phyloP scores from a whole-genome alignment of 345 rosid genomes.

The Boechera divaricarpa region DNA sequence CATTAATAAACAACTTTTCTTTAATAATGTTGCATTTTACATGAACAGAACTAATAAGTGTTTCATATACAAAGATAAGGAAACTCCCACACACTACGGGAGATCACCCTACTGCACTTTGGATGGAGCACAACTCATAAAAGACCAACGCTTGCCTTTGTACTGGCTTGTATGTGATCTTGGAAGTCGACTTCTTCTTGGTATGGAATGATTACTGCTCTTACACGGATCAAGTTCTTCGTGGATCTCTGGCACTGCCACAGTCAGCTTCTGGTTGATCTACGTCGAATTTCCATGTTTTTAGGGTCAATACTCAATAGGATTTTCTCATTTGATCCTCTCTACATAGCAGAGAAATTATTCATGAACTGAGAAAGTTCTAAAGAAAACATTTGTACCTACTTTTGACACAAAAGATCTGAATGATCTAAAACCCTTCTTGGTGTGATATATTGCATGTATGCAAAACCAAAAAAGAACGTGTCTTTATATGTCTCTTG shows the following conservation, averaged over 20 bases:
- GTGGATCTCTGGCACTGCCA: constrained; percentile 38
- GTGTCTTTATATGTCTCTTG: neutral
- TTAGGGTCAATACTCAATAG: constrained; percentile 43
- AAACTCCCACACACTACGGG: constrained; percentile 15
- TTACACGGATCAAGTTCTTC: constrained; percentile 9
- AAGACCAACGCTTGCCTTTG: constrained; percentile 49
- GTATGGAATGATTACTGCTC: constrained; percentile 16
- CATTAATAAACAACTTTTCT: constrained; percentile 8
- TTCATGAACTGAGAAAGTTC: constrained; percentile 35
- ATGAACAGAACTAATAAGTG: neutral
- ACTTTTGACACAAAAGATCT: neutral
- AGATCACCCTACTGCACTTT: constrained; percentile 19
- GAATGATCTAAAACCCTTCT: neutral
- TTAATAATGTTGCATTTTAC: neutral
- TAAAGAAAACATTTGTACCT: neutral
- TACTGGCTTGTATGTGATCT: constrained; percentile 26
- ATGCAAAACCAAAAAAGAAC: neutral
- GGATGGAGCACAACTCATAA: constrained; percentile 51
- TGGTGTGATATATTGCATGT: constrained; percentile 20
- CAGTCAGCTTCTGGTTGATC: constrained; percentile 45
- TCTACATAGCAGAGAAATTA: constrained; percentile 38
- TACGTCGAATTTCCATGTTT: constrained; percentile 53
- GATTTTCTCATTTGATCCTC: constrained; percentile 39
- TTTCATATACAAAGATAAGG: constrained; percentile 20
- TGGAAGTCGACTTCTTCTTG: constrained; percentile 31